These are phyloP conservation scores for Gonium pectorale DNA, from an alignment of 139 green algal species.

Conservation along the genomic window DNA sequence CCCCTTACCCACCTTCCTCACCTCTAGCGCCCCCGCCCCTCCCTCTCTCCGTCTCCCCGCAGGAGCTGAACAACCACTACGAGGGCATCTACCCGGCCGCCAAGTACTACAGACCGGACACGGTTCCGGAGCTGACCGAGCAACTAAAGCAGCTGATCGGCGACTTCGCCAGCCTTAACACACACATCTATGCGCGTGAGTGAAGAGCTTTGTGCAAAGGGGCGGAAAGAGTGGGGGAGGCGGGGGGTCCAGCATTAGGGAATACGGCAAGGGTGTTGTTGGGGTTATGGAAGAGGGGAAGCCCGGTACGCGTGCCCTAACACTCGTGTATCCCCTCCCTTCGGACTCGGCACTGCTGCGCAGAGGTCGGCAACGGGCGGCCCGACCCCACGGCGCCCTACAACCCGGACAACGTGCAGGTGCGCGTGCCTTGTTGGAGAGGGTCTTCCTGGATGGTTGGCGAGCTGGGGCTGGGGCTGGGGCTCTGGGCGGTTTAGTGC, in stretches of 20 bases:
- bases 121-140: neutral
- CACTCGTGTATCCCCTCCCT: too few relatives aligned
- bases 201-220: neutral
- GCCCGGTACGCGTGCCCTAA: too few relatives aligned
- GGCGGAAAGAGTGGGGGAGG: neutral
- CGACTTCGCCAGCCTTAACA: neutral
- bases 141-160: neutral
- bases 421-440: too few relatives aligned
- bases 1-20: neutral
- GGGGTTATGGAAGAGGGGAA: too few relatives aligned
- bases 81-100: neutral
- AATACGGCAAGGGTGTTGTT: too few relatives aligned
- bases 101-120: neutral
- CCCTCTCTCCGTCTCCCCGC: neutral
- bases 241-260: too few relatives aligned
- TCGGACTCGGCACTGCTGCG: too few relatives aligned
- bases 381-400: neutral
- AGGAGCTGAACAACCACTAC: conserved; percentile 40
- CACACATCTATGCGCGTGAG: neutral
- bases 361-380: neutral
- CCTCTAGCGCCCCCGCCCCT: neutral
- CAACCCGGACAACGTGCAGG: neutral
- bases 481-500: too few relatives aligned
- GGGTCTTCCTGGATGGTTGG: too few relatives aligned
- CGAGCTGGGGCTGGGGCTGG: too few relatives aligned